These are phyloP conservation scores for Kodamaea arcana DNA, from an alignment of 1,139 yeast species.

Conservation along the genomic window DNA sequence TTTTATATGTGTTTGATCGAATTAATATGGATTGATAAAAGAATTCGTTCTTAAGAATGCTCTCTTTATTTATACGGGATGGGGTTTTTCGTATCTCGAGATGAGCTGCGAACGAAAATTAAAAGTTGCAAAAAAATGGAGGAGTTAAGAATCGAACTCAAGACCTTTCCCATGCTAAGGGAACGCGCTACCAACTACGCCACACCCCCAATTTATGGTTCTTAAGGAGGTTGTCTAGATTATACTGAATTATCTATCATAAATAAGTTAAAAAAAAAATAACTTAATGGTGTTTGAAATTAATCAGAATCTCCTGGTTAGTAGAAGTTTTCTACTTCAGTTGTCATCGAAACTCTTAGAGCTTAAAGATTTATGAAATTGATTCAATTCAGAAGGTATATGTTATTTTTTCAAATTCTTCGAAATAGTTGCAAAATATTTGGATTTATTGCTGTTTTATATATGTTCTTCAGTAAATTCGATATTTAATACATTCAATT, in stretches of 20 bases:
- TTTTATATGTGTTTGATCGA: not conserved
- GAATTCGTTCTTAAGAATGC: not conserved
- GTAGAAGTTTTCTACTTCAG: too few relatives aligned
- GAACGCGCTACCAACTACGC: constrained; percentile 93
- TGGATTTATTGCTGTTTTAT: too few relatives aligned
- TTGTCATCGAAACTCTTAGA: too few relatives aligned
- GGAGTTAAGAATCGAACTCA: constrained; percentile 90
- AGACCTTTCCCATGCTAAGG: constrained; percentile 89
- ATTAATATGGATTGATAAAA: not conserved
- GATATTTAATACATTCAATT: too few relatives aligned
- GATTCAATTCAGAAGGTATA: too few relatives aligned
- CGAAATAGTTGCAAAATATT: too few relatives aligned
- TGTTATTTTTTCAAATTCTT: too few relatives aligned
- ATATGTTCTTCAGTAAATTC: too few relatives aligned
- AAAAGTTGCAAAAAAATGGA: constrained; percentile 48
- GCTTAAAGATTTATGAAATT: too few relatives aligned
- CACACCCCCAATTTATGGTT: constrained; percentile 59
- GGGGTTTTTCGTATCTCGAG: not conserved
- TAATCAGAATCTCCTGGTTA: not conserved
- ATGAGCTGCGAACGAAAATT: not conserved
- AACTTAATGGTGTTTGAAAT: not conserved
- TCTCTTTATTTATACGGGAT: not conserved
- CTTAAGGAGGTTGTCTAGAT: too few relatives aligned
- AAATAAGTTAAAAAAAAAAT: too few relatives aligned
- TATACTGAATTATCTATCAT: too few relatives aligned